Percentiles rank a stretch among this genome's conserved stretches.
These are phyloP conservation scores for Fagus sylvatica DNA, from an alignment of 306 rosid genomes.

Conservation along the genomic window DNA sequence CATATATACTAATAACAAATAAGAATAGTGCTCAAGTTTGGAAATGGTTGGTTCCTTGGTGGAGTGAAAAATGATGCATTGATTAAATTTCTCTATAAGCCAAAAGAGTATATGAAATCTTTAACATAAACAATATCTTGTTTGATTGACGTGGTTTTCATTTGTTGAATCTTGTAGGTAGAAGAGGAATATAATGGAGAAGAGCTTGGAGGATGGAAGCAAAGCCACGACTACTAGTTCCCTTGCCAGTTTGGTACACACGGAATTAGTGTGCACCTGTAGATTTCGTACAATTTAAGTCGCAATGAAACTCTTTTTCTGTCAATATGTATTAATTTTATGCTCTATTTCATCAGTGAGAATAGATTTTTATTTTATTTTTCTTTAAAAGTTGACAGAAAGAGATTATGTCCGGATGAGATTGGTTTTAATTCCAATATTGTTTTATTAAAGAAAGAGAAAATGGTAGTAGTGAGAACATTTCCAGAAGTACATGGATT, in stretches of 20 bases:
- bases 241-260: constrained; percentile 1
- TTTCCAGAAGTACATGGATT: no score
- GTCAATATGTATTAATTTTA: neutral
- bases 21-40: no score
- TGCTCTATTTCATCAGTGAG: neutral
- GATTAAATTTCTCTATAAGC: neutral
- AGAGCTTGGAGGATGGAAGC: constrained; percentile 73
- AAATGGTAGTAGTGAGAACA: no score
- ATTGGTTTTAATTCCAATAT: no score
- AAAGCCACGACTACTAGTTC: constrained; percentile 35
- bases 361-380: no score
- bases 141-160: constrained; percentile 14
- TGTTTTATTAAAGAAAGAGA: no score
- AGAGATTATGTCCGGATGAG: no score
- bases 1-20: no score
- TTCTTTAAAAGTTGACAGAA: no score
- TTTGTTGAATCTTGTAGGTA: constrained; percentile 46
- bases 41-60: neutral
- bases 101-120: neutral
- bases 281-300: neutral
- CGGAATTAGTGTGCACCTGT: neutral
- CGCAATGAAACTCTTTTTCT: neutral
- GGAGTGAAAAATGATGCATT: neutral
- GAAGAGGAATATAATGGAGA: constrained; percentile 30
- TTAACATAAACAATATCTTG: neutral